Evolutionary conservation across 2,329 filamentous ascomycete species (phyloP).

Genomic region (Trichocomaceae sp.): DNA sequence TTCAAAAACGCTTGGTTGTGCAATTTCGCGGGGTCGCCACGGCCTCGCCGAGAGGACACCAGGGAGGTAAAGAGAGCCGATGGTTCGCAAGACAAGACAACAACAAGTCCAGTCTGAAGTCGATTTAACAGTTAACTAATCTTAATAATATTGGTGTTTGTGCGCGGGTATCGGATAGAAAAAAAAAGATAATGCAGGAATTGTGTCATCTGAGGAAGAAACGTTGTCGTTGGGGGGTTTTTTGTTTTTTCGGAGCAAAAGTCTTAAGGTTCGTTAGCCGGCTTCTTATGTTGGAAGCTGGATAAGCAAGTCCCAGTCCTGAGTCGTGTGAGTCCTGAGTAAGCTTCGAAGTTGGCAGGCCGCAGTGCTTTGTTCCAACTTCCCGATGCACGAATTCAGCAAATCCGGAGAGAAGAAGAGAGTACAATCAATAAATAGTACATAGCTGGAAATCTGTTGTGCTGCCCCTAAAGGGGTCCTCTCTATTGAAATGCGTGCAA

Average conservation of each 20-base stretch:
- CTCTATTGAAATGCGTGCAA: not conserved
- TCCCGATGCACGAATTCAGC: not conserved
- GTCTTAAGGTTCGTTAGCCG: not conserved
- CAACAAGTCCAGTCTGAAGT: not conserved
- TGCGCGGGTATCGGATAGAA: not conserved
- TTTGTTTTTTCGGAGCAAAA: not conserved
- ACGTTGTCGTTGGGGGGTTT: not conserved
- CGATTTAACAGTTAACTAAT: not conserved
- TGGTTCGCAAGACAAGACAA: not conserved
- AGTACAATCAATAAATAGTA: not conserved
- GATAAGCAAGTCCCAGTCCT: not conserved
- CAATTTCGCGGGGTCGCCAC: not conserved
- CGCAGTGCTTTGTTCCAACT: not conserved
- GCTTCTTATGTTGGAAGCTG: not conserved
- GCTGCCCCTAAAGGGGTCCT: not conserved
- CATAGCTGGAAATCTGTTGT: not conserved
- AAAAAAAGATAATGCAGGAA: not conserved
- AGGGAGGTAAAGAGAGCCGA: not conserved
- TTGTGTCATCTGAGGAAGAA: not conserved
- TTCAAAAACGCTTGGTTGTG: not conserved
- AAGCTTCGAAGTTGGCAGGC: not conserved
- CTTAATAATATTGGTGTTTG: not conserved
- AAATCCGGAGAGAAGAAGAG: not conserved
- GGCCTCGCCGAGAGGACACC: not conserved
- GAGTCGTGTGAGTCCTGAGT: not conserved